Base-by-base conservation (phyloP, 352 stramenopile species). In the Aphanomyces invadans region DNA sequence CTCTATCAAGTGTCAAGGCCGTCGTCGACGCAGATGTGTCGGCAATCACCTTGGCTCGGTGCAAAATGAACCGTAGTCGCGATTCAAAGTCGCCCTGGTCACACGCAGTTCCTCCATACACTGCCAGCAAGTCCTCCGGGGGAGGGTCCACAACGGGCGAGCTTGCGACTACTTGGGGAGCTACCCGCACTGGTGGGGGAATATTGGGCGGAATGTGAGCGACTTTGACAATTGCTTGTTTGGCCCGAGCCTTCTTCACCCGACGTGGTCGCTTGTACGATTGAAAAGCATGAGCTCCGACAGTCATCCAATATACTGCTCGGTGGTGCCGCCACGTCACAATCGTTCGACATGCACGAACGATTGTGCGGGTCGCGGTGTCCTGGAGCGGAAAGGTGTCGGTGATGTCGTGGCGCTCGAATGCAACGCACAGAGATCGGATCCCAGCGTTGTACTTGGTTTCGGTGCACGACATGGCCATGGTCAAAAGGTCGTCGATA, bases 21-120 rank as follows among this genome's bases (percentile, higher is more conserved):
- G 19, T 64, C 33, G 36, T 23, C 7, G 36, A 32, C 5, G 17
- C 19, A 9, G 11, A 4, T 11, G 5, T 49, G 32, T 33, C 5
- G 9, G 36, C 55, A 49, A 64, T 64, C 5, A 38, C 46, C 29
- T 32, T 52, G 4, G 55, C 55, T 11, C 55, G 55, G 28, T 64
- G 32, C 10, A 51, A 31, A 19, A 64, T 51, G 10, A 32, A 64
- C 29, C 49, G 49, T 12, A 57, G 23, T 17, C 49, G 49, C 21
- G 49, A 57, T 57, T 33, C 49, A 12, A 36, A 57, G 49, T 57
- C 44, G 12, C 21, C 49, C 9, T 57, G 21, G 25, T 21, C 25
- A 29, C 21, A n/a, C 21, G 44, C 11, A 29, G 12, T 17, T 29
- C 17, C 25, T 7, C 25, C 49, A 2, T 57, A 57, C 11, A 57